Conservation (phyloP, 768 basidiomycete genomes). For the Austroboletus festivus region DNA sequence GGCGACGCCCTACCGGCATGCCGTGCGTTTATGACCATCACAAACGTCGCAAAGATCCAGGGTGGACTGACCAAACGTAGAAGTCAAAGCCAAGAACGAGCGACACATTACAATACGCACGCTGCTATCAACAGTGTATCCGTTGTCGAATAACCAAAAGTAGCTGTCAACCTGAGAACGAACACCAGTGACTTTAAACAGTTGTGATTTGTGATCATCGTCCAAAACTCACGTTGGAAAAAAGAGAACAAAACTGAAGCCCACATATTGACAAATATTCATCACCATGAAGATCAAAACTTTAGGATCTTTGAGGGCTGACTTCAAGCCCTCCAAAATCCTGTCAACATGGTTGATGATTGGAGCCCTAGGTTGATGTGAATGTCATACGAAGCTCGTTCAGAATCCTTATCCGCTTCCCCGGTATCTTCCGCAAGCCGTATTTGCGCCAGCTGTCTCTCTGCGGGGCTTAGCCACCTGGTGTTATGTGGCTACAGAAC, state of each 20-base stretch:
- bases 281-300: constrained; percentile 53
- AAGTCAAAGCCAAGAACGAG: not conserved
- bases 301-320: constrained; percentile 57
- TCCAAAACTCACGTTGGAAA: constrained; percentile 47
- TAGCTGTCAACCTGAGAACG: constrained; percentile 47
- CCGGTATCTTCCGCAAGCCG: constrained; percentile 67
- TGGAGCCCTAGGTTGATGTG: not conserved
- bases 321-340: constrained; percentile 32
- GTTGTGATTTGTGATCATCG: no score
- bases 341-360: constrained; percentile 7
- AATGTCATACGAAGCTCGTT: constrained; percentile 51
- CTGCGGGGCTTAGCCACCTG: constrained; percentile 48
- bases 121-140: constrained; percentile 56
- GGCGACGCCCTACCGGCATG: constrained; percentile 40
- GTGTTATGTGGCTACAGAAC: constrained; percentile 56
- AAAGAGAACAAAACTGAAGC: constrained; percentile 61
- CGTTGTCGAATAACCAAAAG: constrained; percentile 61
- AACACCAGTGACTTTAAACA: not conserved
- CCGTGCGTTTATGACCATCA: constrained; percentile 54
- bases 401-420: constrained; percentile 61
- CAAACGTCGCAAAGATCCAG: constrained; percentile 52
- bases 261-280: constrained; percentile 36
- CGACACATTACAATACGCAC: constrained; percentile 33
- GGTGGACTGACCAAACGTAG: constrained; percentile 44
- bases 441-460: constrained; percentile 58